Evolutionary conservation across 2,329 filamentous ascomycete species (phyloP), one percentile per base, ranked within the genome.

Genomic region (Aspergillus sergii): DNA sequence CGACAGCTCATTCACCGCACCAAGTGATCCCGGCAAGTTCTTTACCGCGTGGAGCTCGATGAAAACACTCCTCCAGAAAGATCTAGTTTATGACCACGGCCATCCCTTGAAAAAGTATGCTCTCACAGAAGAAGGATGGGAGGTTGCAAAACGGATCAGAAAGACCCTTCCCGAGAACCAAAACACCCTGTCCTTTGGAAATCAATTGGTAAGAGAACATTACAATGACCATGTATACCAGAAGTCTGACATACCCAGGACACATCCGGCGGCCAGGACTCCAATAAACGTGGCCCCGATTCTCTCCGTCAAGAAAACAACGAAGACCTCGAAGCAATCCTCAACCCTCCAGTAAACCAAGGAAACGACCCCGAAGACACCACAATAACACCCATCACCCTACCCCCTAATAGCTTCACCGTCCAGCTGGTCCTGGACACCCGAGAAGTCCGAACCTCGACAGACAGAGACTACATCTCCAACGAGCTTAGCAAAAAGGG

Each of bases 31-130:
- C 0, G 88, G 84, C 12, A 90, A 88, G 61, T 91, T 86, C 70
- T 91, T 92, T 69, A 94, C 91, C 0, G 92, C 92, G 0, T 95
- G 91, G 91, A 90, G 86, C 71, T 93, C 91, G 1, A 93, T 94
- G 85, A 92, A 91, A 73, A 92, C 89, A 0, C 79, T 95, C 36
- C 69, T 89, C 6, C 83, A 88, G 59, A 93, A 94, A 72, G 90
- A 93, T 62, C 79, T 94, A 4, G 90, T 94, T 0, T 89, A 88
- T 61, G 89, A 91, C 68, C 87, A 87, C 59, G 89, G 91, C 0
- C 83, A 89, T 19, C 91, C 91, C 0, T 76, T 88, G 21, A 85
- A 88, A 64, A 87, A 85, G 67, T 95, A 93, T 72, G 82, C 83
- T 2, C 79, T 95, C 41, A 92, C 91, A 0, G 91, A 94, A 36